Base-by-base conservation (phyloP, 768 basidiomycete species). In the Lyophyllum semitale region DNA sequence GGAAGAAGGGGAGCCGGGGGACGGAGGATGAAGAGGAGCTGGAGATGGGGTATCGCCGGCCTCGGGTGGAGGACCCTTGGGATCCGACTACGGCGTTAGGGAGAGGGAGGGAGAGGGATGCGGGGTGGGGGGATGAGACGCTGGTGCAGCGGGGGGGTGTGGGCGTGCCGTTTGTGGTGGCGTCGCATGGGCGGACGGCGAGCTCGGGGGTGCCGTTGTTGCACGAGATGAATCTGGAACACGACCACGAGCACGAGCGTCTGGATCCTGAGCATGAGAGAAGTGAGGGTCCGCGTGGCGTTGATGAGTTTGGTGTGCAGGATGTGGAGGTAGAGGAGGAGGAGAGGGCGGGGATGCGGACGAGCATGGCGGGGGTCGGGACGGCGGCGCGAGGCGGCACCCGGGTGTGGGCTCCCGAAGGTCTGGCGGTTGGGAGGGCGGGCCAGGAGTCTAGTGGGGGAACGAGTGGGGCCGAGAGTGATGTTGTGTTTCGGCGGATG, bases 321-420 rank as follows among this genome's bases (percentile, higher is more conserved):
- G 41, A 43, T 11, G 42, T 32, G 22, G 61, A 48, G 1, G n/a
- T n/a, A n/a, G 68, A 69, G 51, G 68, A 64, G 37, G 27, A 59
- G 18, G 56, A 40, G 17, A 70, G 57, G 29, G 25, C 59, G 56
- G 55, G 55, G 13, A 46, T 52, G 1, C 41, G 54, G 23, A 37
- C 38, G 52, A 71, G 76, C 18, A 79, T 81, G 80, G 73, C 74
- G 9, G 80, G 80, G 8, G 58, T 81, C 8, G 80, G 79, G 12
- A 81, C 79, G 1, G 72, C 70, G 4, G 70, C 69, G 27, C 61
- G 76, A 2, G 65, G 73, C 23, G 61, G 30, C 12, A 22, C 23
- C 3, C 48, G 23, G 15, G 43, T 53, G 22, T 43, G 33, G 32
- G 17, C n/a, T n/a, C 37, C 29, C 1, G 35, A 25, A 9, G 45